Base-by-base conservation (phyloP, 306 rosid genomes). In the Begonia loranthoides region DNA sequence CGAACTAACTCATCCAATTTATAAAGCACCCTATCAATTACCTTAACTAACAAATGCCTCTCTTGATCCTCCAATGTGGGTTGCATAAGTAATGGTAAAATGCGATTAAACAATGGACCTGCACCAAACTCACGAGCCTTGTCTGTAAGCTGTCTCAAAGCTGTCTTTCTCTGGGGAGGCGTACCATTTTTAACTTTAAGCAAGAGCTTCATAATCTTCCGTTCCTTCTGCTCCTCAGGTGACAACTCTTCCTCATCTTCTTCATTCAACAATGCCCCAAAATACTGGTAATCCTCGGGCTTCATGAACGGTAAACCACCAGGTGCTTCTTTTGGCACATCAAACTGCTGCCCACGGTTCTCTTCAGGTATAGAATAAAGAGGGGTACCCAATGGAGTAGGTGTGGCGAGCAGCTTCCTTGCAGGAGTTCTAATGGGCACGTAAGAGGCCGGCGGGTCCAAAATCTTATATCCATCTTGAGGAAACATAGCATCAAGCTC, bases 1-100 rank as follows among this genome's bases (percentile, higher is more conserved):
- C 97, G 85, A 36, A 88, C 97, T 66, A 88, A 57, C 47, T 89
- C 97, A 75, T 89, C 97, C 75, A 89, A 72, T 59, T 89, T 89
- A 72, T 89, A 89, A 21, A 89, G 85, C 56, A 89, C 95, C 52
- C 97, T 73, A 51, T 89, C 97, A 60, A 86, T 82, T 15, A 75
- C 92, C 74, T 82, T 82, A 41, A 82, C 92, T 77, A 82, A 58
- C 61, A 82, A 86, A 65, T 82, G 92, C 67, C 92, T 70, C 73
- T 82, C 92, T 56, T 82, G 92, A 59, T 82, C 92, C 69, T 82
- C 92, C 68, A 82, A 45, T 8, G 92, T 82, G 55, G 86, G 92
- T 45, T 82, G 92, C 86, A 82, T 82, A 49, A 82, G 92, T 72
- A 82, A 57, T 12, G 92, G 92, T 49, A 82, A 49, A 55, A 82